phyloP scores from a whole-genome alignment of 495 filamentous ascomycete species.

The Xylaria venustula region DNA sequence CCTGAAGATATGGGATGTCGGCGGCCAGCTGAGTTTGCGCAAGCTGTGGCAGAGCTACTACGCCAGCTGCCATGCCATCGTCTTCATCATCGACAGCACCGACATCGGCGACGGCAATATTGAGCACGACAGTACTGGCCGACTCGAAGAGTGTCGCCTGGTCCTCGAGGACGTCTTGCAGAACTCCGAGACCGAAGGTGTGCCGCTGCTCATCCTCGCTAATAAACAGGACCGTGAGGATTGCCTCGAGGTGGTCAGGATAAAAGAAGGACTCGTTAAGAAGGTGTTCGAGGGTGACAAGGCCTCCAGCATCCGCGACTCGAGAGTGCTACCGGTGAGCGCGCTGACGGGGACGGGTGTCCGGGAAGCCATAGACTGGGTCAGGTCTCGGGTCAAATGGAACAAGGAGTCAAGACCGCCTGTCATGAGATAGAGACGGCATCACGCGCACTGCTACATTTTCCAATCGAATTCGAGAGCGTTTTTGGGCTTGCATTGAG shows the following conservation, averaged over 20 bases:
- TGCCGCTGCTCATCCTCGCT: conserved; percentile 87
- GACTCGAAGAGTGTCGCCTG: conserved; percentile 83
- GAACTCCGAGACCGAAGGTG: conserved; percentile 79
- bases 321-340: conserved; percentile 85
- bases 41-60: conserved; percentile 97
- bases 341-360: conserved; percentile 90
- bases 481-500: conserved; percentile 17
- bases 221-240: conserved; percentile 99
- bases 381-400: conserved; percentile 88
- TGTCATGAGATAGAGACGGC: conserved; percentile 68
- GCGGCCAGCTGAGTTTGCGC: conserved; percentile 84
- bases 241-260: conserved; percentile 92
- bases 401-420: conserved; percentile 91
- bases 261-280: conserved; percentile 93
- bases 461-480: conserved; percentile 14
- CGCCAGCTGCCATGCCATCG: conserved; percentile 87
- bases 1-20: conserved; percentile 98
- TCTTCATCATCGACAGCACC: conserved; percentile 92
- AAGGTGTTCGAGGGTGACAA: conserved; percentile 94
- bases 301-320: conserved; percentile 79
- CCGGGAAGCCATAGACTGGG: conserved; percentile 92
- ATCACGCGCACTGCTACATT: conserved; percentile 1
- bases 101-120: conserved; percentile 82
- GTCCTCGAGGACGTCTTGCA: conserved; percentile 87
- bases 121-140: conserved; percentile 54